These are phyloP conservation scores for Abortiporus biennis DNA, from an alignment of 1,284 basidiomycete genomes.

Conservation along the genomic window DNA sequence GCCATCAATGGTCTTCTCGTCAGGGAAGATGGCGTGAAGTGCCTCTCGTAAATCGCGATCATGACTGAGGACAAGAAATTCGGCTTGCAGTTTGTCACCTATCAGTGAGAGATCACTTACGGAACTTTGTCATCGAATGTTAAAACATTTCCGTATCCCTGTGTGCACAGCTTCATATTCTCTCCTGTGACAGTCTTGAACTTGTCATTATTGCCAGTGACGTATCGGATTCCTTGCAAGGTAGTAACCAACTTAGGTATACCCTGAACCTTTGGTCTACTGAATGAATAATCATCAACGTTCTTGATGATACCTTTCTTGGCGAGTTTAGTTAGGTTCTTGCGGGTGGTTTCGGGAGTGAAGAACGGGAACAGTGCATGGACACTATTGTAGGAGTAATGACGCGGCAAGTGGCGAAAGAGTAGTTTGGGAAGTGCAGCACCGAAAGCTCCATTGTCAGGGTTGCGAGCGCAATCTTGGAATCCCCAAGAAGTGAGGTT, in stretches of 20 bases:
- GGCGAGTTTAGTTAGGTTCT: background rate
- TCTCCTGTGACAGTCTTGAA: slow-evolving; percentile 30
- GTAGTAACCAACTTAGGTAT: slow-evolving; percentile 34
- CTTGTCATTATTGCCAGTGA: slow-evolving; percentile 33
- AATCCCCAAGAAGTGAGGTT: slow-evolving; percentile 78
- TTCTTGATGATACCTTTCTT: background rate
- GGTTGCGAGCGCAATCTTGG: slow-evolving; percentile 58
- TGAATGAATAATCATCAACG: slow-evolving; percentile 47
- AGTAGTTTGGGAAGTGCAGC: slow-evolving; percentile 67
- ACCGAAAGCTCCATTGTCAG: slow-evolving; percentile 61
- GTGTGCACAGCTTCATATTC: slow-evolving; percentile 20
- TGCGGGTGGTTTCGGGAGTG: slow-evolving; percentile 42
- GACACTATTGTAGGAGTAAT: slow-evolving; percentile 52
- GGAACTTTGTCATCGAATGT: slow-evolving; percentile 25
- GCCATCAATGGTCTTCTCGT: slow-evolving; percentile 13
- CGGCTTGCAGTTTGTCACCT: too few species aligned
- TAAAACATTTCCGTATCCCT: slow-evolving; percentile 27
- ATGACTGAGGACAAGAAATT: too few species aligned
- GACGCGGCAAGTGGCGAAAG: slow-evolving; percentile 59
- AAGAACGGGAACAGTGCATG: slow-evolving; percentile 71
- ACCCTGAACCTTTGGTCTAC: slow-evolving; percentile 41
- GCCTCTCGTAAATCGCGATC: slow-evolving; percentile 13
- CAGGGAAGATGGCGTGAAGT: slow-evolving; percentile 18
- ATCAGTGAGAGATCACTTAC: too few species aligned
- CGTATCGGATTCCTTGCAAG: slow-evolving; percentile 34